These are phyloP conservation scores for Austroboletus eburneus DNA, from an alignment of 768 basidiomycete genomes.

Conservation along the genomic window DNA sequence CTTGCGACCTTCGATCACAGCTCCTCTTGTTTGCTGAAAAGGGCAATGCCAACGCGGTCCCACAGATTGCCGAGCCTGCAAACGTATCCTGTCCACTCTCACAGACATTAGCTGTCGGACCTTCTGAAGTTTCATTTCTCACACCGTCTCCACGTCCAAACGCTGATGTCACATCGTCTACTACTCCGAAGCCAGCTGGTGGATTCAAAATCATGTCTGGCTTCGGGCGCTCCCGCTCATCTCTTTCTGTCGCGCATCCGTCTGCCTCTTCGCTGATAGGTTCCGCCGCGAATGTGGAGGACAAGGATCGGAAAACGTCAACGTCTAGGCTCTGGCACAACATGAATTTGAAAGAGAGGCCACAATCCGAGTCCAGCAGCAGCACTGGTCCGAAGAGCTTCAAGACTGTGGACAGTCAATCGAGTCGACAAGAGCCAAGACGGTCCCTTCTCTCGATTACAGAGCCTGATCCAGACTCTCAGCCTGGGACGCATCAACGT, in stretches of 20 bases:
- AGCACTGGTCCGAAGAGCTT: slow-evolving; percentile 57
- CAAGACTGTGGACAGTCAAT: slow-evolving; percentile 47
- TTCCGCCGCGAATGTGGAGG: slow-evolving; percentile 21
- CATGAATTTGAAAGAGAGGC: slow-evolving; percentile 40
- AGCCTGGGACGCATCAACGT: slow-evolving; percentile 11
- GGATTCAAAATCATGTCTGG: slow-evolving; percentile 63
- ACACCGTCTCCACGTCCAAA: slow-evolving; percentile 47
- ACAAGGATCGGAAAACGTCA: slow-evolving; percentile 32
- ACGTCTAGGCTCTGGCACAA: slow-evolving; percentile 36
- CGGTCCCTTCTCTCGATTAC: slow-evolving; percentile 34
- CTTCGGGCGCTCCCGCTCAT: slow-evolving; percentile 64
- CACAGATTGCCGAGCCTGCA: slow-evolving; percentile 48
- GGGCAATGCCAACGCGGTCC: slow-evolving; percentile 53
- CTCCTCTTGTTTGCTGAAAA: slow-evolving; percentile 73
- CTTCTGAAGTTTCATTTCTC: slow-evolving; percentile 55
- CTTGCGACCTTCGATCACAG: slow-evolving; percentile 78
- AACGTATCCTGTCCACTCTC: slow-evolving; percentile 3
- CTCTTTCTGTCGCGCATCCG: slow-evolving; percentile 39
- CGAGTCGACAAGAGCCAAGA: slow-evolving; percentile 36
- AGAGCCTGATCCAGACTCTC: slow-evolving; percentile 26
- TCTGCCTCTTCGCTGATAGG: slow-evolving; percentile 29
- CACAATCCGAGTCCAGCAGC: slow-evolving; percentile 56
- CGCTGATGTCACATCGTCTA: slow-evolving; percentile 39
- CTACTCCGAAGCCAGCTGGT: slow-evolving; percentile 44
- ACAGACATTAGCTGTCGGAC: slow-evolving; percentile 9